phyloP scores from a whole-genome alignment of 768 basidiomycete genomes.

The Auriscalpium orientale region DNA sequence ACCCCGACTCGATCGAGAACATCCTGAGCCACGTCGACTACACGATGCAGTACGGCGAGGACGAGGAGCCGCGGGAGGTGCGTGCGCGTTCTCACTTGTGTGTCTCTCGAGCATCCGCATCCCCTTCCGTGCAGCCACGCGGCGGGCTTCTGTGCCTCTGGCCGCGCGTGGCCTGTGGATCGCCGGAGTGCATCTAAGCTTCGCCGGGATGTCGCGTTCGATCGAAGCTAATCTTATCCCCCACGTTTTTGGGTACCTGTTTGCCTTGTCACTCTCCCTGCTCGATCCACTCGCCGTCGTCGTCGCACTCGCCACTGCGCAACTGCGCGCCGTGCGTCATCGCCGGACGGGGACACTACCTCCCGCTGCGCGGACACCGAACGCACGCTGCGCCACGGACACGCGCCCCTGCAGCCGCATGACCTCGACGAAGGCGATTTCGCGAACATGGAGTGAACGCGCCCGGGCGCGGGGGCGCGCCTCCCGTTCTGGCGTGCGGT shows the following conservation, averaged over 20 bases:
- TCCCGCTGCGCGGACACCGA: neutral
- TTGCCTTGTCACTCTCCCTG: neutral
- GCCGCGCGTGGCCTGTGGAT: neutral
- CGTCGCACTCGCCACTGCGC: neutral
- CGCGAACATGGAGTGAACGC: slow-evolving; percentile 52
- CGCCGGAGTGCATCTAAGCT: neutral
- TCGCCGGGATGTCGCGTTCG: slow-evolving; percentile 2
- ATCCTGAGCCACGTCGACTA: slow-evolving; percentile 96
- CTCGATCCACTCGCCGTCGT: neutral
- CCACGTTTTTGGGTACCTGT: neutral
- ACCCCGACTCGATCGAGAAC: slow-evolving; percentile 81
- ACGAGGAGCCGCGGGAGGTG: slow-evolving; percentile 95
- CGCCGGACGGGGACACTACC: too few relatives aligned
- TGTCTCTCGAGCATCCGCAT: neutral
- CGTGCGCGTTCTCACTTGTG: slow-evolving; percentile 10
- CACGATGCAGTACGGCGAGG: slow-evolving; percentile 97
- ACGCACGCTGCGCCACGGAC: neutral
- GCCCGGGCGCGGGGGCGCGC: neutral
- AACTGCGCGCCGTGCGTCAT: neutral
- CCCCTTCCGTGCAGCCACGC: neutral
- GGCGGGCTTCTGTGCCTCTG: neutral
- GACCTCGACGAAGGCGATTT: slow-evolving; percentile 95
- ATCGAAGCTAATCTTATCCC: neutral
- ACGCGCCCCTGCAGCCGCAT: slow-evolving; percentile 49
- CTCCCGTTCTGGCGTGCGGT: too few relatives aligned